Percentiles rank a stretch among this genome's conserved stretches.
Conservation (phyloP, 805 yeast species). For the Pichia kluyveri region DNA sequence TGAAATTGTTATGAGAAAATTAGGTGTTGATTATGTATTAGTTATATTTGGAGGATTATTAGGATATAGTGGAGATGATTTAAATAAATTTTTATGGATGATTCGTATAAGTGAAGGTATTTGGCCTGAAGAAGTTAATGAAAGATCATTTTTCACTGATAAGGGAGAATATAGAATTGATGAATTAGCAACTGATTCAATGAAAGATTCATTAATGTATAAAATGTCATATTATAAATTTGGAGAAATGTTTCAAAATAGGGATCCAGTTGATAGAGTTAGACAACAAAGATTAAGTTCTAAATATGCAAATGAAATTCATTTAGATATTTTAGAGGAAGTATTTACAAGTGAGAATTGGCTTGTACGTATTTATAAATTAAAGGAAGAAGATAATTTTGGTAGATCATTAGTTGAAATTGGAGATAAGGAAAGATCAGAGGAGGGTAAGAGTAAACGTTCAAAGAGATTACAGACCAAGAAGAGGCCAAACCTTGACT, state of each 20-base stretch:
- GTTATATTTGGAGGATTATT: conserved; percentile 90
- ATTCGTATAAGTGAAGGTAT: conserved; percentile 96
- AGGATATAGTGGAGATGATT: conserved; percentile 93
- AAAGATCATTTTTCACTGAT: conserved; percentile 73
- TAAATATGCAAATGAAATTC: conserved; percentile 31
- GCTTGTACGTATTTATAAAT: conserved; percentile 90
- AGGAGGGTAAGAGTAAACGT: conserved; percentile 13
- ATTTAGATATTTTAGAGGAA: conserved; percentile 78
- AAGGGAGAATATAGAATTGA: conserved; percentile 88
- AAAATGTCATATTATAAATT: conserved; percentile 88
- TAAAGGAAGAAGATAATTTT: conserved; percentile 77
- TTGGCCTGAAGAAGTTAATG: conserved; percentile 97
- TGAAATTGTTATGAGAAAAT: conserved; percentile 78
- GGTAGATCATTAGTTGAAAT: conserved; percentile 71
- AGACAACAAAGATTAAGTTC: conserved; percentile 55
- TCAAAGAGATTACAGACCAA: conserved; percentile 19
- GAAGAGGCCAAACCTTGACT: conserved; percentile 24
- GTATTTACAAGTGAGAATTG: conserved; percentile 94
- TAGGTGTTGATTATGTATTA: conserved; percentile 91
- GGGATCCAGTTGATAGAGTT: conserved; percentile 72
- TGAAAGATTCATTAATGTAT: conserved; percentile 88
- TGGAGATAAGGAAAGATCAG: conserved; percentile 38
- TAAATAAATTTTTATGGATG: conserved; percentile 98
- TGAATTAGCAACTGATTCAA: conserved; percentile 67
- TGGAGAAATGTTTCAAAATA: conserved; percentile 56